Base-by-base conservation (phyloP, 2,329 filamentous ascomycete species). In the Verticillium longisporum region DNA sequence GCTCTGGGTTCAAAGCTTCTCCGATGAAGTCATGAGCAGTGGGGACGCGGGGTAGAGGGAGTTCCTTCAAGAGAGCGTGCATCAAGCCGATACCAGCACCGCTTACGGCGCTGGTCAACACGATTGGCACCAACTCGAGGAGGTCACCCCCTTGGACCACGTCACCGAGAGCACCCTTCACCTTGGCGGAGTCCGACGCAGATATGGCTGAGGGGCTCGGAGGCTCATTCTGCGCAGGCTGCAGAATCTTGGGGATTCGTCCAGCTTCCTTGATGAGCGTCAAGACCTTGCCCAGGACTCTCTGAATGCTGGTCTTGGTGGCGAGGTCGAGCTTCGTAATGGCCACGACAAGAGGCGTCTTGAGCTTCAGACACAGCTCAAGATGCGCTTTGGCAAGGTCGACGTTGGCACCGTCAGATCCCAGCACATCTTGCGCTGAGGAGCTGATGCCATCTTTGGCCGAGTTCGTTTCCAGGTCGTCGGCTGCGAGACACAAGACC, bases 301-400 rank as follows among this genome's bases (percentile, higher is more conserved):
- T 83, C 61, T 87, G 85, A 9, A 98, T 73, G 10, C 87, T 87
- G 11, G 78, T 73, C 65, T 88, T 92, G 14, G 88, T 93, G 15
- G 92, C 92, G 54, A 96, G 74, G 67, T 99, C 95, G 63, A 96
- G 82, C 71, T 98, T 99, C 1, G 95, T 98, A 62, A 99, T 89
- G 31, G 94, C 83, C 11, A 99, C 83, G 7, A 90, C 83, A 60
- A 97, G 78, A 0, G 92, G 92, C 10, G 93, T 80, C 21, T 88
- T 83, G 18, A 98, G 78, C 66, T 91, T 90, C 34, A 97, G 79
- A 68, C 93, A 97, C 1, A 99, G 79, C 41, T 93, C 88, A 15
- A 99, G 80, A 74, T 98, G 90, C 2, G 91, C 88, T 65, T 89
- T 83, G 10, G 89, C 89, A 4, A 95, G 79, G 67, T 95, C 89